phyloP scores from a whole-genome alignment of 176 grass and related monocot species.

The Eremochloa ophiuroides region DNA sequence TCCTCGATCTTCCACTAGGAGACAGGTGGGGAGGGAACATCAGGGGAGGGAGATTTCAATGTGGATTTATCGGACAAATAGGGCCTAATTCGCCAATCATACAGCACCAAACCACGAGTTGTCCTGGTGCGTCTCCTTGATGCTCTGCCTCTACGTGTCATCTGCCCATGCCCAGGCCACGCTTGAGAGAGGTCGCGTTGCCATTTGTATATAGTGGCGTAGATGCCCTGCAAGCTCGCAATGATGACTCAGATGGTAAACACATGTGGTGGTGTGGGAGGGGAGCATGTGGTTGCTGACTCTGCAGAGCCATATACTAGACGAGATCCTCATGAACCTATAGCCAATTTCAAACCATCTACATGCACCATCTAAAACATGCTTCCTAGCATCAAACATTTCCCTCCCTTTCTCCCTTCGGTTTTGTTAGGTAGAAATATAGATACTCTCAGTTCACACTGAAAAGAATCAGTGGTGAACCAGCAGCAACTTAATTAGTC shows the following conservation, averaged over 20 bases:
- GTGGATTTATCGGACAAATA: conserved; percentile 2
- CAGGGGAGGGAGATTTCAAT: neutral
- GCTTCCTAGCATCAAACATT: neutral
- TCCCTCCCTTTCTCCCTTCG: neutral
- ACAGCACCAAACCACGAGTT: conserved; percentile 12
- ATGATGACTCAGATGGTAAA: conserved; percentile 6
- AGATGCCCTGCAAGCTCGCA: conserved; percentile 12
- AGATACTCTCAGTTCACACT: neutral
- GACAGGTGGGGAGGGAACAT: conserved; percentile 9
- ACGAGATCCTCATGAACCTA: conserved; percentile 6
- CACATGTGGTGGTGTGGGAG: conserved; percentile 20
- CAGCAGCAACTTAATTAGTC: neutral
- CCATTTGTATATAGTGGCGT: neutral
- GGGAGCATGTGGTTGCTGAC: conserved; percentile 40
- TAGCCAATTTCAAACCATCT: neutral
- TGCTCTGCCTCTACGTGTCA: conserved; percentile 43
- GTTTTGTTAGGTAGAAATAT: neutral
- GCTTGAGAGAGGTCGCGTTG: neutral
- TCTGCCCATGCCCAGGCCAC: neutral
- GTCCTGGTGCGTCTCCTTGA: no score
- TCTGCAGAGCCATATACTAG: neutral
- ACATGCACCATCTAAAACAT: conserved; percentile 2
- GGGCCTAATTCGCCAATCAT: conserved; percentile 13
- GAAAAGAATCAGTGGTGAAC: neutral
- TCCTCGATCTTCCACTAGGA: conserved; percentile 16